phyloP scores from a whole-genome alignment of 768 basidiomycete species.

The Candolleomyces aberdarensis region DNA sequence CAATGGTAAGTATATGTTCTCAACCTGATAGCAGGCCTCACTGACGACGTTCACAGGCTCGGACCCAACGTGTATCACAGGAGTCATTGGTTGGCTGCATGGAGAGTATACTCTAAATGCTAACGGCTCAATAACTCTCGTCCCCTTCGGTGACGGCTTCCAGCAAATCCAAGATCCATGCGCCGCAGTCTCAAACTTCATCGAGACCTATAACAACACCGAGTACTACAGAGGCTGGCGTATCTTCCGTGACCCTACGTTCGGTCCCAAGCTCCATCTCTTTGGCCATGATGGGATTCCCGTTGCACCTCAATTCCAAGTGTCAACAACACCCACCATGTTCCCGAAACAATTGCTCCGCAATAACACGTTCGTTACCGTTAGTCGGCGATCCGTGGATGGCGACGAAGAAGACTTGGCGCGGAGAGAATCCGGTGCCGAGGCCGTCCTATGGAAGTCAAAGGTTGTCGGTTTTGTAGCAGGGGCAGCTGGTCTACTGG shows the following conservation, averaged over 20 bases:
- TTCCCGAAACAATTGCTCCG: conserved; percentile 69
- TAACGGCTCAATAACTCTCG: conserved; percentile 80
- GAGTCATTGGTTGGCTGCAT: conserved; percentile 86
- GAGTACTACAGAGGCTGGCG: conserved; percentile 66
- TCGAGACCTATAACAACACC: conserved; percentile 78
- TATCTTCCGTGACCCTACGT: conserved; percentile 63
- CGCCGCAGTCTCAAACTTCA: conserved; percentile 81
- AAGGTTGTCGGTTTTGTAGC: conserved; percentile 18
- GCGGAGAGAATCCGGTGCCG: conserved; percentile 20
- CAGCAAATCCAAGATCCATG: conserved; percentile 96
- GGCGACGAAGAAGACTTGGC: conserved; percentile 6
- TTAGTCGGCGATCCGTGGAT: conserved; percentile 1
- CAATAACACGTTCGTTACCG: conserved; percentile 38
- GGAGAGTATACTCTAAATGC: conserved; percentile 63
- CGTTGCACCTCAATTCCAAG: conserved; percentile 63
- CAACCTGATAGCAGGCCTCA: not conserved
- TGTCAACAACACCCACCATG: conserved; percentile 82
- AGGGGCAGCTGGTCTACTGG: conserved; percentile 26
- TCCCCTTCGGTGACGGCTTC: conserved; percentile 81
- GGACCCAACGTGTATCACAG: conserved; percentile 85
- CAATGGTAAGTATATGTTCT: conserved; percentile 59
- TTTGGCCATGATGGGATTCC: conserved; percentile 78
- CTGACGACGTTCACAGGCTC: conserved; percentile 47
- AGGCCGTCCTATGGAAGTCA: conserved; percentile 18
- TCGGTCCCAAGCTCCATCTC: conserved; percentile 70